Evolutionary conservation across 352 stramenopile species (phyloP).

Genomic region (Pythium sp.): DNA sequence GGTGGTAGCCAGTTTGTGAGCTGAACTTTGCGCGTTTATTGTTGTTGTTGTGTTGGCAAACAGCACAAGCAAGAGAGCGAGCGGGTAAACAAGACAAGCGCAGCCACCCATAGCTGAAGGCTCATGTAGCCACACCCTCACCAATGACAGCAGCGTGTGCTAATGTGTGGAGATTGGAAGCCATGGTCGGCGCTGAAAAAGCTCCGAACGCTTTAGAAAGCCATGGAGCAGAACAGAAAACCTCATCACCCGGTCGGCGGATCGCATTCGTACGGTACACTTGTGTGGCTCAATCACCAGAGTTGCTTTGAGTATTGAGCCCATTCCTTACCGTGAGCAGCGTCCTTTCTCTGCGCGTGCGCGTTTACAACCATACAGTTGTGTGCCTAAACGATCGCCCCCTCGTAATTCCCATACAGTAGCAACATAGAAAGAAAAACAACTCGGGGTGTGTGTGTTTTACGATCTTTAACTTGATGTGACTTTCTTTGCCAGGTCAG

Average conservation of each 20-base stretch:
- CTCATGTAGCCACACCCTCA: neutral
- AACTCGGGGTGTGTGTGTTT: neutral
- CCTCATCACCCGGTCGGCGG: neutral
- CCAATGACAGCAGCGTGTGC: neutral
- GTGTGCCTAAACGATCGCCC: neutral
- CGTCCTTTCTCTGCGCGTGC: conserved; percentile 1
- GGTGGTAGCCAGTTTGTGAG: conserved; percentile 3
- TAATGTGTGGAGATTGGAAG: neutral
- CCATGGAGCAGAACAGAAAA: neutral
- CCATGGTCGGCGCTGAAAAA: conserved; percentile 9
- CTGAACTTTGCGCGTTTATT: conserved; percentile 2
- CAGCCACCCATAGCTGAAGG: neutral
- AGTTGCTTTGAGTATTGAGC: neutral
- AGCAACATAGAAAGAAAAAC: neutral
- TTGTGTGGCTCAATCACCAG: neutral
- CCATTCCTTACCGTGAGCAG: neutral
- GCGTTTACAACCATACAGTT: conserved; percentile 6
- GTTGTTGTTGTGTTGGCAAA: neutral
- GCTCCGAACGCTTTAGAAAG: neutral
- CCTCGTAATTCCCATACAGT: neutral
- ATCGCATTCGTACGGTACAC: neutral
- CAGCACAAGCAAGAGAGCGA: neutral
- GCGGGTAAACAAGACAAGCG: neutral
- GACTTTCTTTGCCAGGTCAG: neutral
- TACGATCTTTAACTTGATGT: neutral